Base-by-base conservation (phyloP, 2,329 filamentous ascomycete species). In the Dothideomycetidae sp. region DNA sequence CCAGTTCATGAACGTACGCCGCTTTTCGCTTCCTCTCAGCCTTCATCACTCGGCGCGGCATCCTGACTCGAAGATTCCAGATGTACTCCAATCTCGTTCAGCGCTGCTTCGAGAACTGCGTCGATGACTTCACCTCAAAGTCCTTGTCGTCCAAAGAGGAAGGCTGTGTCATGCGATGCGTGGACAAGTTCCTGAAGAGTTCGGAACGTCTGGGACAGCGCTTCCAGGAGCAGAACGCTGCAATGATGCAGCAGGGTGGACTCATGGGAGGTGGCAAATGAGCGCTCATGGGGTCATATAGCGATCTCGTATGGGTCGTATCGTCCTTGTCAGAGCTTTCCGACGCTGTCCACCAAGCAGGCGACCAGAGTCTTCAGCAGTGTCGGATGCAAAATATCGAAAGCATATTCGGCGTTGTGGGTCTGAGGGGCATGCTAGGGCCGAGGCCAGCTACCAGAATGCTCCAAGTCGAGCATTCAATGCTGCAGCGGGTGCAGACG, bases 111-210 rank as follows among this genome's bases (percentile, higher is more conserved):
- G 78, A 83, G 59, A 80, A 90, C 63, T 98, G 90, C 70, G 75
- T 98, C 64, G 88, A 86, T 63, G 86, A 96, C 70, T 98, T 98
- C 73, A 93, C 86, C 55, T 93, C 85, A 66, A 96, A 96, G 68
- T 82, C 84, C 33, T 75, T 98, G 48, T 79, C 81, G 46, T 73
- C 77, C 49, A 79, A 83, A 58, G 90, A 98, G 66, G 81, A 81
- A 55, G 79, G 81, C 59, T 98, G 90, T 67, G 77, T 96, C 53
- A 78, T 83, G 65, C 81, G 85, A 53, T 98, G 90, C 63, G 86
- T 96, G 44, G 81, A 90, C 64, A 98, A 98, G 70, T 83, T 83
- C 63, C 78, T 96, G 70, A 90, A 92, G 60, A 79, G 79, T 46
- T 83, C 83, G 47, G 83, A 90, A 63, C 78, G 90, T 43, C 70